phyloP scores from a whole-genome alignment of 2,329 filamentous ascomycete genomes.

The Thermothelomyces thermophilus region DNA sequence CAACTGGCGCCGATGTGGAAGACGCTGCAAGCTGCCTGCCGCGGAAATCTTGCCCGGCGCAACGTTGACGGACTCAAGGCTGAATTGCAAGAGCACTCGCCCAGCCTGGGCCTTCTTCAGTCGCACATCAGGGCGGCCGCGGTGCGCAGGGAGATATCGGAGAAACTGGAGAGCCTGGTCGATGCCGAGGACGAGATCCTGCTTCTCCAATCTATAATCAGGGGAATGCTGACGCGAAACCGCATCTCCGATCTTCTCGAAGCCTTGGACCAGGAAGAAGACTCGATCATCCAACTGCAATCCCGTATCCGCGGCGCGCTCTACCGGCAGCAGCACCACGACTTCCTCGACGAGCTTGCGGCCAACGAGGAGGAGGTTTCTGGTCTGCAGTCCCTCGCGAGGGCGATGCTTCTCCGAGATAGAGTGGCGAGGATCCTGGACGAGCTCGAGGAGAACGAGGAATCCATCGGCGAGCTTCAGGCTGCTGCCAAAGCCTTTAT shows the following conservation, averaged over 20 bases:
- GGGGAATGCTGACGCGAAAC: constrained; percentile 55
- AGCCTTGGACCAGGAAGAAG: constrained; percentile 51
- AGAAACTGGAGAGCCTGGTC: constrained; percentile 42
- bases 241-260: constrained; percentile 43
- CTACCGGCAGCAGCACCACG: constrained; percentile 52
- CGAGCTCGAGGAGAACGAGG: constrained; percentile 77
- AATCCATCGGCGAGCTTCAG: constrained; percentile 68
- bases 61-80: constrained; percentile 39
- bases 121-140: constrained; percentile 48
- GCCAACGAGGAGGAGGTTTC: constrained; percentile 61
- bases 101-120: constrained; percentile 44
- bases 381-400: constrained; percentile 65
- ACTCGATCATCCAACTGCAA: constrained; percentile 57
- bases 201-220: constrained; percentile 51
- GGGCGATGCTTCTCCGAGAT: constrained; percentile 72
- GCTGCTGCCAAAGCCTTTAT: constrained; percentile 65
- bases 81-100: constrained; percentile 41
- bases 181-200: constrained; percentile 41
- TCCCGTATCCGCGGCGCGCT: constrained; percentile 59
- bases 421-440: constrained; percentile 67
- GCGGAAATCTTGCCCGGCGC: constrained; percentile 44
- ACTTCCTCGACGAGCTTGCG: constrained; percentile 63
- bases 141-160: constrained; percentile 44
- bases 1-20: constrained; percentile 45
- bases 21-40: constrained; percentile 40